Conservation (phyloP, 2,329 filamentous ascomycete genomes). For the Cercospora berteroae region DNA sequence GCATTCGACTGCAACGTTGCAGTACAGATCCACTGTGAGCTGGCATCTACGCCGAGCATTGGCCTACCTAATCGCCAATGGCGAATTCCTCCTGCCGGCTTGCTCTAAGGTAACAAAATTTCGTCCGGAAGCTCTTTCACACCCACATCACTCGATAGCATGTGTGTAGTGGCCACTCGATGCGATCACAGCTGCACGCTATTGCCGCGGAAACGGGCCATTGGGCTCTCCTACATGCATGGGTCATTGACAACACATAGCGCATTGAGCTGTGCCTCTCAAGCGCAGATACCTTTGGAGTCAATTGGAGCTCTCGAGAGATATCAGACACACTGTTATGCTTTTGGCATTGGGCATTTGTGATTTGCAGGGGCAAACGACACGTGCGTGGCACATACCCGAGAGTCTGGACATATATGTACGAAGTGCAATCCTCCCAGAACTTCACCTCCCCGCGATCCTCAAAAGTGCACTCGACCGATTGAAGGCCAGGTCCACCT, state of each 20-base stretch:
- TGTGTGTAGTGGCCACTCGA: neutral
- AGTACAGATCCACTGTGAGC: neutral
- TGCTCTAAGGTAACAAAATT: neutral
- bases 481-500: neutral
- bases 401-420: neutral
- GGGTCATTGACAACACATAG: slow-evolving; percentile 12
- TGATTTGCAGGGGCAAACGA: neutral
- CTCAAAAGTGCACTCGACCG: neutral
- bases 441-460: neutral
- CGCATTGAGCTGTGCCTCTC: slow-evolving; percentile 4
- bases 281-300: neutral
- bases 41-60: neutral
- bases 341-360: neutral
- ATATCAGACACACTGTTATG: neutral
- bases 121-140: too few species aligned
- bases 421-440: neutral
- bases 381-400: neutral
- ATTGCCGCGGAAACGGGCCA: neutral
- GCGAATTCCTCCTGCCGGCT: neutral
- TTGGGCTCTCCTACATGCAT: neutral
- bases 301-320: neutral
- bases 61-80: neutral
- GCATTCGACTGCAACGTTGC: neutral
- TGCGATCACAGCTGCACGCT: neutral
- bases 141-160: neutral